Percentiles rank a stretch among this genome's conserved stretches.
Evolutionary conservation across 1,284 basidiomycete species (phyloP).

Genomic region (Lentinula novae-zelandiae): DNA sequence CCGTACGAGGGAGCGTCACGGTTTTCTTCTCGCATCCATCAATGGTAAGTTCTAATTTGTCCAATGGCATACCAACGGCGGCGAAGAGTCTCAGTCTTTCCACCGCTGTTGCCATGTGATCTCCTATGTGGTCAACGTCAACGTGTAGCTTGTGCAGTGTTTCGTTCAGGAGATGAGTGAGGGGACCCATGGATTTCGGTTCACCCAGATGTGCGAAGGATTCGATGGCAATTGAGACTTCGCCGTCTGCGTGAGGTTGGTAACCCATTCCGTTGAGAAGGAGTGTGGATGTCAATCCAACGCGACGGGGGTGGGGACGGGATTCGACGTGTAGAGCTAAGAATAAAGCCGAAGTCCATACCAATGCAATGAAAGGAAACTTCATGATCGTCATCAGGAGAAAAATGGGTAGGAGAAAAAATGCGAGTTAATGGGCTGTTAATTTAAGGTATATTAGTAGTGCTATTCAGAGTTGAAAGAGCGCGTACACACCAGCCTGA

Average conservation of each 20-base stretch:
- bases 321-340: not conserved
- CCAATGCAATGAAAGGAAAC: not conserved
- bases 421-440: not conserved
- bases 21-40: conserved; percentile 25
- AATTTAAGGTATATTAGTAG: not conserved
- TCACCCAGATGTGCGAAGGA: conserved; percentile 32
- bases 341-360: not conserved
- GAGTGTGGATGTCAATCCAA: conserved; percentile 19
- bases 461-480: not conserved
- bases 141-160: not conserved
- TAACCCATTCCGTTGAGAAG: conserved; percentile 36
- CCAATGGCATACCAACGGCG: conserved; percentile 28
- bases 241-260: conserved; percentile 27
- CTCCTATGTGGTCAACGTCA: not conserved
- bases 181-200: conserved; percentile 11
- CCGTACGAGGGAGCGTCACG: conserved; percentile 22
- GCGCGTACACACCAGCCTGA: not conserved
- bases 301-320: not conserved
- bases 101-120: conserved; percentile 20
- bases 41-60: conserved; percentile 27
- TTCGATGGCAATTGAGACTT: conserved; percentile 28
- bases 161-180: not conserved
- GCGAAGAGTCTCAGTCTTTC: conserved; percentile 31
- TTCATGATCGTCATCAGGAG: not conserved
- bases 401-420: not conserved